Evolutionary conservation across 2,329 filamentous ascomycete species (phyloP).

Genomic region (Microthyrium microscopicum): DNA sequence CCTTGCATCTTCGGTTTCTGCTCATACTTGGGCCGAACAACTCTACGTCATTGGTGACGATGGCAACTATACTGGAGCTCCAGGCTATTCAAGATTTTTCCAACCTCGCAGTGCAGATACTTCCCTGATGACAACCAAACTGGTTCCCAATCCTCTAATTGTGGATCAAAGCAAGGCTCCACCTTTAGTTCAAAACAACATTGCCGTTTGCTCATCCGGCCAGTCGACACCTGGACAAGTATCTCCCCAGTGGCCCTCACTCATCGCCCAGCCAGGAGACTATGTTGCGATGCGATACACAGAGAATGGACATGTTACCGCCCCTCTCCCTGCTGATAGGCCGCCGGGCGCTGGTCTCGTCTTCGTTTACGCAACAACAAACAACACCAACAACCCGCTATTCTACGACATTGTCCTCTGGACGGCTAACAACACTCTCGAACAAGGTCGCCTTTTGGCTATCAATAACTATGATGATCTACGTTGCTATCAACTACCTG

Average conservation of each 20-base stretch:
- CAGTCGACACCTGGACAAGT: slow-evolving; percentile 43
- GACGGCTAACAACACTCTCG: slow-evolving; percentile 62
- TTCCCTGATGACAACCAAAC: too few relatives aligned
- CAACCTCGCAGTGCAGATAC: slow-evolving; percentile 39
- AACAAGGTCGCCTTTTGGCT: slow-evolving; percentile 57
- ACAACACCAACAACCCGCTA: slow-evolving; percentile 36
- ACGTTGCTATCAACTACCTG: slow-evolving; percentile 75
- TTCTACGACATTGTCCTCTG: slow-evolving; percentile 56
- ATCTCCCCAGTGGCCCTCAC: slow-evolving; percentile 42
- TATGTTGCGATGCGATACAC: slow-evolving; percentile 32
- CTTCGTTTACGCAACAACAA: slow-evolving; percentile 32
- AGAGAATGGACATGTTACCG: slow-evolving; percentile 34
- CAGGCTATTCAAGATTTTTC: slow-evolving; percentile 63
- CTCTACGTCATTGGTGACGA: slow-evolving; percentile 54
- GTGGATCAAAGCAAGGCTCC: background rate
- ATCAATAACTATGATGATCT: slow-evolving; percentile 77
- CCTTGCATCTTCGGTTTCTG: slow-evolving; percentile 1
- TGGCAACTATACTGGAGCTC: slow-evolving; percentile 52
- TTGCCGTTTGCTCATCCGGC: slow-evolving; percentile 15
- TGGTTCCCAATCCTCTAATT: too few relatives aligned
- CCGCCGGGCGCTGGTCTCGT: slow-evolving; percentile 28
- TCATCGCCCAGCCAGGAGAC: slow-evolving; percentile 36
- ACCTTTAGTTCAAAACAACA: background rate
- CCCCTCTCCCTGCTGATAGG: slow-evolving; percentile 22
- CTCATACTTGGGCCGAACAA: slow-evolving; percentile 71